These are phyloP conservation scores for Dryas alaskensis DNA, from an alignment of 306 rosid species.

Conservation along the genomic window DNA sequence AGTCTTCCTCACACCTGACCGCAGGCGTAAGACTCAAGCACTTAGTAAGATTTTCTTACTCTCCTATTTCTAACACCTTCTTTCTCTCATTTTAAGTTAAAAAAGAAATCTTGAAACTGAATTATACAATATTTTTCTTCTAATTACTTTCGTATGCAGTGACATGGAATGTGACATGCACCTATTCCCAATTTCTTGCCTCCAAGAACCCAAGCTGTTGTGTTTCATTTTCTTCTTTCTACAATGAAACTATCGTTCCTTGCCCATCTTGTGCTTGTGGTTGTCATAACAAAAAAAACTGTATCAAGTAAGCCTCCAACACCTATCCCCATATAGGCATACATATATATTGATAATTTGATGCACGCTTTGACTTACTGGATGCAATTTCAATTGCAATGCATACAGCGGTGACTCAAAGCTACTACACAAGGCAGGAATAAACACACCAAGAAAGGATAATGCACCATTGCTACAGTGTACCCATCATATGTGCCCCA, in stretches of 20 bases:
- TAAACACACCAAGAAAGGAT: slow-evolving; percentile 51
- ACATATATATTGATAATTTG: neutral
- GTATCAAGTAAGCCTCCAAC: slow-evolving; percentile 59
- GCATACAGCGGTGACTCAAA: slow-evolving; percentile 57
- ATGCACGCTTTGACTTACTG: neutral
- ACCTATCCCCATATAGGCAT: neutral
- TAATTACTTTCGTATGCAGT: slow-evolving; percentile 43
- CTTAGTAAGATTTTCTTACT: slow-evolving; percentile 40
- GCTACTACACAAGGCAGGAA: slow-evolving; percentile 44
- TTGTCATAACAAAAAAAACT: slow-evolving; percentile 66
- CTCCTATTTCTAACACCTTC: neutral
- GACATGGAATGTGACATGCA: slow-evolving; percentile 97
- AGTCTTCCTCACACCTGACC: slow-evolving; percentile 50
- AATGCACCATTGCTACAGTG: slow-evolving; percentile 74
- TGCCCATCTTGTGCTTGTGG: slow-evolving; percentile 93
- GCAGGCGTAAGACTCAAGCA: slow-evolving; percentile 61
- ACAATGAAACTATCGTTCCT: slow-evolving; percentile 66
- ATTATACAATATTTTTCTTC: neutral
- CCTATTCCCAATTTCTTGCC: slow-evolving; percentile 89
- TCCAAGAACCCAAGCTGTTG: slow-evolving; percentile 88
- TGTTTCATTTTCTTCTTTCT: slow-evolving; percentile 90
- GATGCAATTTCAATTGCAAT: neutral
- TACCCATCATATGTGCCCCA: slow-evolving; percentile 83
- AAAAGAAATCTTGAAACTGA: neutral
- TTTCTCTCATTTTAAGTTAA: neutral